phyloP scores from a whole-genome alignment of 371 early-diverging fungal species.

The Paramicrosporidium saccamoebae region DNA sequence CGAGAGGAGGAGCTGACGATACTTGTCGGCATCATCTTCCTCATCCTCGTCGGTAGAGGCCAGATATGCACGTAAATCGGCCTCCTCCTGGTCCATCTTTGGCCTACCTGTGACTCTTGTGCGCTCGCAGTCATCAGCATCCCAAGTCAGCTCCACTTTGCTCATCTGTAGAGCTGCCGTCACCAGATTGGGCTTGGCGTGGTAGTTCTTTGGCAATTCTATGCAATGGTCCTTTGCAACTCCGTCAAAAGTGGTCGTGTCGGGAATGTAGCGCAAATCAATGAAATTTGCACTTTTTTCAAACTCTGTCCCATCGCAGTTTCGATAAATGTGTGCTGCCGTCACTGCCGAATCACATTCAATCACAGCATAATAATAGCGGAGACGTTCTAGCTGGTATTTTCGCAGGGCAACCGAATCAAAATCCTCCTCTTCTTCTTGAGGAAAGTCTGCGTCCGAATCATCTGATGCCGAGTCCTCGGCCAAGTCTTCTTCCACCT shows the following conservation, averaged over 20 bases:
- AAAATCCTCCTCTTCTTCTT: conserved; percentile 24
- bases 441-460: no score
- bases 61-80: conserved; percentile 63
- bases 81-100: conserved; percentile 47
- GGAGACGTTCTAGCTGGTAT: conserved; percentile 69
- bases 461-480: conserved; percentile 1
- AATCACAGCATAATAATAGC: conserved; percentile 78
- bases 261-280: conserved; percentile 84
- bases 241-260: conserved; percentile 55
- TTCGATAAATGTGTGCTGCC: conserved; percentile 36
- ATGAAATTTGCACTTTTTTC: conserved; percentile 74
- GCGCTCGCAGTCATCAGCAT: conserved; percentile 65
- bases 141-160: conserved; percentile 81
- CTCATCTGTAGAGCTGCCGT: conserved; percentile 71
- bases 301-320: conserved; percentile 76
- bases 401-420: conserved; percentile 46
- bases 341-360: conserved; percentile 61
- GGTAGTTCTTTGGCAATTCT: conserved; percentile 37
- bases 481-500: conserved; percentile 1
- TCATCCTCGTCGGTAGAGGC: conserved; percentile 35
- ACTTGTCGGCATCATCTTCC: conserved; percentile 14
- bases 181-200: conserved; percentile 32
- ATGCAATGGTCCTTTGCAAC: conserved; percentile 20
- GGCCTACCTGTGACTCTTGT: conserved; percentile 31
- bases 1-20: no score